A percentile compares a stretch with the other conserved stretches of the same genome.
Conservation (phyloP, 2,329 filamentous ascomycete genomes). For the Exophiala phaeomuriformis region DNA sequence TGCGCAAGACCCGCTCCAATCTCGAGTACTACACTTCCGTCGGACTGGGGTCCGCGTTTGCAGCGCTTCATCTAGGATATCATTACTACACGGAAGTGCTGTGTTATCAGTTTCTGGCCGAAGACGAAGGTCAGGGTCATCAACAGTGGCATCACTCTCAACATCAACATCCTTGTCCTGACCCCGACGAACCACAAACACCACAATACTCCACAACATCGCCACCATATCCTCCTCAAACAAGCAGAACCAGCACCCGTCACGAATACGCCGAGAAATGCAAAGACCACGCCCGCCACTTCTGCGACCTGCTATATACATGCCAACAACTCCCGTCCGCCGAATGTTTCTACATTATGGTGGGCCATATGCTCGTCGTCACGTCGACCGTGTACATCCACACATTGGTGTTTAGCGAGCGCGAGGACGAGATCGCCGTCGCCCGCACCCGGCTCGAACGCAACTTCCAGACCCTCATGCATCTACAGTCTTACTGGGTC, state of each 20-base stretch:
- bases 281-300: constrained; percentile 35
- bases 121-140: constrained; percentile 21
- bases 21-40: constrained; percentile 33
- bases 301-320: constrained; percentile 39
- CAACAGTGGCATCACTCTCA: background rate
- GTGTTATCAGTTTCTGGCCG: constrained; percentile 42
- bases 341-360: constrained; percentile 40
- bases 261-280: constrained; percentile 35
- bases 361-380: constrained; percentile 43
- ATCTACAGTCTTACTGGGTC: constrained; percentile 39
- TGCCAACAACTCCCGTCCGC: constrained; percentile 34
- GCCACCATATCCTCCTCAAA: background rate
- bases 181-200: too few relatives aligned
- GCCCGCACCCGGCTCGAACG: constrained; percentile 36
- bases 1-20: constrained; percentile 38
- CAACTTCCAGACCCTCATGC: constrained; percentile 42
- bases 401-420: constrained; percentile 38
- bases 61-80: constrained; percentile 43
- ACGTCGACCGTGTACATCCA: constrained; percentile 44
- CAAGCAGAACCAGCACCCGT: constrained; percentile 4
- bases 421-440: constrained; percentile 33
- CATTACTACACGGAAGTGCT: constrained; percentile 44
- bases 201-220: too few relatives aligned
- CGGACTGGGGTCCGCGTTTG: constrained; percentile 40
- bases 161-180: background rate